Base-by-base conservation (phyloP, 306 rosid species). In the Oxytropis ochrocephala region DNA sequence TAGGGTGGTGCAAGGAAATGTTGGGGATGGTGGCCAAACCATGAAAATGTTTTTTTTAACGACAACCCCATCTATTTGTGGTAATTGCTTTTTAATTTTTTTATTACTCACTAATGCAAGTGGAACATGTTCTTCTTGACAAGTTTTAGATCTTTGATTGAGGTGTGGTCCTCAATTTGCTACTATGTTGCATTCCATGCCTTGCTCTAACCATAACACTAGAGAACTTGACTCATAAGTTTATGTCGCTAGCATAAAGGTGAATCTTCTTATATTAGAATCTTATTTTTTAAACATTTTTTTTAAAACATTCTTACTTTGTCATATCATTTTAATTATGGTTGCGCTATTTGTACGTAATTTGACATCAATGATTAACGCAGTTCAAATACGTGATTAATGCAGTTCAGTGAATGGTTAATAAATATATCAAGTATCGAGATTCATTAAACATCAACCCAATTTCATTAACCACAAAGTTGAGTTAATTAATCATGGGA, bases 141-240 rank as follows among this genome's bases (percentile, higher is more conserved):
- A 51, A 52, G 68, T 66, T 65, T 33, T 43, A 58, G 68, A 70
- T 70, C 66, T 79, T 68, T 67, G 54, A 33, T 68, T 67, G 54
- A 33, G 43, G 6, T 38, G 75, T 73, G 83, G 79, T 79, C 75
- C 72, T 58, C 11, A 29, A 9, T 62, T 76, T 16, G 35, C 43
- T 39, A 47, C 43, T 39, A 47, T 11, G 35, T 60, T 69, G 47
- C 44, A 24, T 24, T 24, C 3, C 29, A 69, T 78, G 63, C 73
- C 58, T 65, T 38, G 68, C 50, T 72, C 52, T 69, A 74, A 59
- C 29, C 3, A 4, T 24, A 24, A 24, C 29, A 24, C 3, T 24
- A 24, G 1, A 24, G 29, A 1, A 1, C 29, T 24, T 24, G 29
- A 24, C 29, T 24, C 29, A 24, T 24, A 24, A 24, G 29, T 24